Evolutionary conservation across 805 yeast genomes (phyloP), one percentile per base, ranked within the genome.

Genomic region (Starmerella apis): DNA sequence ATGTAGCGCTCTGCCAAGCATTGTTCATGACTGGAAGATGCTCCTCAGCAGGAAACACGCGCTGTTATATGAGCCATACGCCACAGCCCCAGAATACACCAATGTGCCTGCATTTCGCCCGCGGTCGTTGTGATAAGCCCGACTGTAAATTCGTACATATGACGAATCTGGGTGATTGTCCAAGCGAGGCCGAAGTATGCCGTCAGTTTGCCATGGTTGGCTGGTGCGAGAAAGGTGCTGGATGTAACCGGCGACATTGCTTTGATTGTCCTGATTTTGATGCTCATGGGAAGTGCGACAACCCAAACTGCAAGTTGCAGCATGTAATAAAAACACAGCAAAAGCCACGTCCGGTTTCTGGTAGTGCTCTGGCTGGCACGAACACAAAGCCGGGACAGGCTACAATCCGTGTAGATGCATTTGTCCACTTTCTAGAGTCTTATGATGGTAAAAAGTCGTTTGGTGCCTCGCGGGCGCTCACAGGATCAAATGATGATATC

Each of bases 191-290:
- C 3, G 65, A 70, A 60, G 68, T 77, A 0, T 84, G 94, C 60
- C 69, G 85, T 20, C 78, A 75, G 25, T 85, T 84, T 67, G 74
- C 88, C 4, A 58, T 79, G 30, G 76, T 76, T 16, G 87, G 88
- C 0, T 82, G 75, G 66, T 85, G 94, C 63, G 74, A 68, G 27
- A 63, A 75, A 22, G 94, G 92, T 0, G 59, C 65, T 23, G 55
- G 59, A 27, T 84, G 94, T 60, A 70, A 73, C 5, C 72, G 74
- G 42, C 63, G 73, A 31, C 94, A 84, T 60, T 64, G 66, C 14
- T 73, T 69, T 56, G 76, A 76, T 51, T 84, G 94, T 65, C 90
- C 94, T 0, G 90, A 83, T 59, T 75, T 72, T 56, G 80, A 76
- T 55, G 79, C 77, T 52, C 68, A 68, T n/a, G 82, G 81, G 11